Evolutionary conservation across 176 grass and related monocot species (phyloP).

Genomic region (Triticum dicoccoides): DNA sequence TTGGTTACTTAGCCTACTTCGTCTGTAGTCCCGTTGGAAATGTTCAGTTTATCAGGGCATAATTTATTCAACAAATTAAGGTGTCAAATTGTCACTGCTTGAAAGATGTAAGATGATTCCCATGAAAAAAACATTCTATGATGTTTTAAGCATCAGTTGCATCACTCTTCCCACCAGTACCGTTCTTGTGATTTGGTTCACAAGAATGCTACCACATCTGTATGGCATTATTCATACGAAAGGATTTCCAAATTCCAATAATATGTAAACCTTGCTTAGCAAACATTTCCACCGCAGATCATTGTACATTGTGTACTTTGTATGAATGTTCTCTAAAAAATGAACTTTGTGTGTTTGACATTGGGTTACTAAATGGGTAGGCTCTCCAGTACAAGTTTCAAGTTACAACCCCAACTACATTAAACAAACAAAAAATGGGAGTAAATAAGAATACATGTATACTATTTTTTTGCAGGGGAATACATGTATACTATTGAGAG

Average conservation of each 20-base stretch:
- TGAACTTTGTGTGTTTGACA: background rate
- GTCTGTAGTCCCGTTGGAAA: background rate
- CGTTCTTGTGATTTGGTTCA: background rate
- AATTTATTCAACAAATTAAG: background rate
- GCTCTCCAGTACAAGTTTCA: background rate
- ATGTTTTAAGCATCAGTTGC: background rate
- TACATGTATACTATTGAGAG: background rate
- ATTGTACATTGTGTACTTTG: background rate
- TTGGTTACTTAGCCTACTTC: background rate
- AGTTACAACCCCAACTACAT: background rate
- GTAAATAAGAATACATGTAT: background rate
- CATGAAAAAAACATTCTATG: background rate
- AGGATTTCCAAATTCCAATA: background rate
- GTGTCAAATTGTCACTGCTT: background rate
- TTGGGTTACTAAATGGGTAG: background rate
- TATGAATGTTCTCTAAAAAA: slow-evolving; percentile 1
- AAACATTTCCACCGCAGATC: background rate
- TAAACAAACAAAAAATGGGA: background rate
- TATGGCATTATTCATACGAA: background rate
- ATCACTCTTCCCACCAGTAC: background rate
- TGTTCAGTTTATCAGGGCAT: background rate
- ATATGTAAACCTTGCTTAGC: background rate
- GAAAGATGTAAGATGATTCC: background rate
- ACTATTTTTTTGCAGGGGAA: background rate
- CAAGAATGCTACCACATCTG: background rate